A percentile compares a stretch with the other conserved stretches of the same genome.
phyloP scores from a whole-genome alignment of 148 eudicot species.

The Silene uniflora region DNA sequence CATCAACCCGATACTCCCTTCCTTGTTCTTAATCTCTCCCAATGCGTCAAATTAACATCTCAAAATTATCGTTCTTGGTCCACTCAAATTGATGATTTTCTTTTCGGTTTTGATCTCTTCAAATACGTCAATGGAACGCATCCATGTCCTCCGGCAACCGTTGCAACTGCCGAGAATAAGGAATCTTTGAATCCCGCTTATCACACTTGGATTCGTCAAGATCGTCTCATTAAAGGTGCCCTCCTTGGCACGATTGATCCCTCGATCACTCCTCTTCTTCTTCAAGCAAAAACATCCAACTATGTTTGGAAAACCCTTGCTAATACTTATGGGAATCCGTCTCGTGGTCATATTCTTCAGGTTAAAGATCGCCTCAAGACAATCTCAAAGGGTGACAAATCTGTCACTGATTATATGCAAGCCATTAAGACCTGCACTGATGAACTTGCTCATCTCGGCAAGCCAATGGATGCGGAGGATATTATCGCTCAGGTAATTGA shows the following conservation, averaged over 20 bases:
- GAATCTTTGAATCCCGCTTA: too few species aligned
- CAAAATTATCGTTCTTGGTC: too few species aligned
- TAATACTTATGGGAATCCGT: background rate
- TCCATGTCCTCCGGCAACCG: background rate
- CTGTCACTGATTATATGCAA: too few species aligned
- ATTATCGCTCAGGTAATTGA: background rate
- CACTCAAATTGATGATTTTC: too few species aligned
- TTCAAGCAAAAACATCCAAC: background rate
- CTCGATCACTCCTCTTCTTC: too few species aligned
- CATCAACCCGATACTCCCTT: too few species aligned
- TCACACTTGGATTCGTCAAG: too few species aligned
- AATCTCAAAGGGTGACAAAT: background rate
- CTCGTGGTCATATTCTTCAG: background rate
- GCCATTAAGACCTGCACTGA: background rate
- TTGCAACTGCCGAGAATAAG: too few species aligned
- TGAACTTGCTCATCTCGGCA: background rate
- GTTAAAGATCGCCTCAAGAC: background rate
- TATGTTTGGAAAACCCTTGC: background rate
- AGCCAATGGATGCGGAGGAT: background rate
- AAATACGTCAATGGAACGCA: background rate
- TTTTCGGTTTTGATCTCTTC: background rate
- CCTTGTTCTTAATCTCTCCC: too few species aligned
- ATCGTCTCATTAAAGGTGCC: too few species aligned
- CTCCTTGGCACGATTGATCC: too few species aligned
- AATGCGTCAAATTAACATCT: too few species aligned